Evolutionary conservation across 352 stramenopile species (phyloP).

Genomic region (Phytophthora litchii): DNA sequence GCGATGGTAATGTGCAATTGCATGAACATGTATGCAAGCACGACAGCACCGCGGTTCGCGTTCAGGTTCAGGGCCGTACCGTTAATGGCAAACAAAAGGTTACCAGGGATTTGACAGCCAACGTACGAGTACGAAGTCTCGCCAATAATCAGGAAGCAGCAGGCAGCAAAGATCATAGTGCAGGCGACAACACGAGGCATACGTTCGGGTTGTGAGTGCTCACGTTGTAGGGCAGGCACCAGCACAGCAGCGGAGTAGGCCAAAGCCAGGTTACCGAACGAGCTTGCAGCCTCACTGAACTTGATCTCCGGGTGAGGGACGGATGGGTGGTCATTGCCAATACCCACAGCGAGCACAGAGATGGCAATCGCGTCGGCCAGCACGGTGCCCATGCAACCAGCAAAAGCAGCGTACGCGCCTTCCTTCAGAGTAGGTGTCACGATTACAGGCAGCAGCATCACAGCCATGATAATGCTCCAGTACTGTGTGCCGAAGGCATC

Average conservation of each 20-base stretch:
- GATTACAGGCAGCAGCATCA: slow-evolving; percentile 53
- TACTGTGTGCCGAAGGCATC: slow-evolving; percentile 48
- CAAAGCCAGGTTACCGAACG: slow-evolving; percentile 66
- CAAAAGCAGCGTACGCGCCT: slow-evolving; percentile 52
- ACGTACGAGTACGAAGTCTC: slow-evolving; percentile 46
- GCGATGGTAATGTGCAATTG: slow-evolving; percentile 70
- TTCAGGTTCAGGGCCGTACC: slow-evolving; percentile 49
- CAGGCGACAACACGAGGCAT: slow-evolving; percentile 60
- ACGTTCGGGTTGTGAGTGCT: slow-evolving; percentile 63
- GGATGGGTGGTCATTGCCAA: slow-evolving; percentile 44
- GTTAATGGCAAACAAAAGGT: slow-evolving; percentile 65
- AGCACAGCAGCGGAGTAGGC: slow-evolving; percentile 63
- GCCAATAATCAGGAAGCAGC: slow-evolving; percentile 61
- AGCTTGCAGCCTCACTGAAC: slow-evolving; percentile 53
- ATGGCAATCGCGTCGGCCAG: slow-evolving; percentile 60
- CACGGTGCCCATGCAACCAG: slow-evolving; percentile 58
- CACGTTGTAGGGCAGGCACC: slow-evolving; percentile 60
- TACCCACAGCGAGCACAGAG: slow-evolving; percentile 44
- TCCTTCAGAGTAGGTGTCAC: slow-evolving; percentile 71
- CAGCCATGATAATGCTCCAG: slow-evolving; percentile 71
- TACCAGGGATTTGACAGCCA: slow-evolving; percentile 66
- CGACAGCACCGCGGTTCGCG: slow-evolving; percentile 51
- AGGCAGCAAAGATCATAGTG: slow-evolving; percentile 53
- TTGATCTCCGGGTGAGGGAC: slow-evolving; percentile 45
- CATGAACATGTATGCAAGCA: slow-evolving; percentile 68